Conservation (phyloP, 208 protist genomes). For the Acanthamoeba sp. region DNA sequence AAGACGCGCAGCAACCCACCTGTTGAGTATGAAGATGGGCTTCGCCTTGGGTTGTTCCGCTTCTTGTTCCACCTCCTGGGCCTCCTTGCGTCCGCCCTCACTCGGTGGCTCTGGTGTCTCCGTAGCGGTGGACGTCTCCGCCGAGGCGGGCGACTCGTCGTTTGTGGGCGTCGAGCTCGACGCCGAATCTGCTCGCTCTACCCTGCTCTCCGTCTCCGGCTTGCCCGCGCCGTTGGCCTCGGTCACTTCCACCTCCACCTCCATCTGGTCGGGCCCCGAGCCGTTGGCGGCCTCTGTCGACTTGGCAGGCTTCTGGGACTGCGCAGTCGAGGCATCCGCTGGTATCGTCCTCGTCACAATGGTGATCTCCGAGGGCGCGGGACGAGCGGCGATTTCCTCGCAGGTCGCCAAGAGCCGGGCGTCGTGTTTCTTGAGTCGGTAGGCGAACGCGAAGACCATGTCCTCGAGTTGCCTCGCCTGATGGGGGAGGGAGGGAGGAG, state of each 20-base stretch:
- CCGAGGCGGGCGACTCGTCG: too few relatives aligned
- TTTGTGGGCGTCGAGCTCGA: too few relatives aligned
- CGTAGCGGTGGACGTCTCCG: neutral
- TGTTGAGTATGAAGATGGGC: constrained; percentile 28
- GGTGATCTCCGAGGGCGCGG: neutral
- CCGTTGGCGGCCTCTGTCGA: too few relatives aligned
- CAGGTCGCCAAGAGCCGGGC: constrained; percentile 16
- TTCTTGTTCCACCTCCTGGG: neutral
- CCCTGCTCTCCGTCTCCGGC: neutral
- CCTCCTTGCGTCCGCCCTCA: neutral
- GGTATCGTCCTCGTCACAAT: neutral
- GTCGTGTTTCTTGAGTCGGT: constrained; percentile 61
- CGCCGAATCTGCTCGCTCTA: neutral
- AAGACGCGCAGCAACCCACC: neutral
- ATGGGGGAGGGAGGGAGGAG: too few relatives aligned
- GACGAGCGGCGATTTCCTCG: constrained; percentile 52
- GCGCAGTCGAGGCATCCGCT: too few relatives aligned
- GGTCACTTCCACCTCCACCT: neutral
- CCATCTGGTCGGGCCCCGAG: neutral
- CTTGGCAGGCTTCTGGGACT: too few relatives aligned
- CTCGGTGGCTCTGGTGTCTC: neutral
- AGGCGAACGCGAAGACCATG: constrained; percentile 48
- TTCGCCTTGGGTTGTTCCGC: neutral
- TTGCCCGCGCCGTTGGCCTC: neutral
- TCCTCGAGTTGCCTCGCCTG: constrained; percentile 55